Base-by-base conservation (phyloP, 768 basidiomycete species). In the Serendipita sp. region DNA sequence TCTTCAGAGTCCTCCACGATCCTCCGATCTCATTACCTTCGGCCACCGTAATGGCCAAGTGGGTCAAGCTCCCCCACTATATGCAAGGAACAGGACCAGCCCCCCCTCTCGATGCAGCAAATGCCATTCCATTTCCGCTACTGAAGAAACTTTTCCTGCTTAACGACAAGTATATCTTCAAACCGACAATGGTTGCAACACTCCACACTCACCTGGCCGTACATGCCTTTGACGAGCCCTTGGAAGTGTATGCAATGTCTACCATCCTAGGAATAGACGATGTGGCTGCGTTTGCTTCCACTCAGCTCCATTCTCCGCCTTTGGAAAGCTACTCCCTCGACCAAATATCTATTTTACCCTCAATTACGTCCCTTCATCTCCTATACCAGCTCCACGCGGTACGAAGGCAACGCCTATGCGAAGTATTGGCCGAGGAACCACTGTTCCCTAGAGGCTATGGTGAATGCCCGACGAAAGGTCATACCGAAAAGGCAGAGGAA, bases 361-460 rank as follows among this genome's bases (percentile, higher is more conserved):
- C 74, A n/a, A 79, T 81, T 32, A 70, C 78, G 46, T 83, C 85
- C 11, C 86, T 86, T 69, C 86, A 89, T 69, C 76, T 80, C 66
- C 74, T 89, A 32, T 76, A 83, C 51, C 78, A 76, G 34, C 73
- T 89, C 65, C 86, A 88, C 67, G 76, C 78, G 63, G 73, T 78
- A 65, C 80, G 86, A 62, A 77, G 82, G 38, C 77, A 79, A 70
- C 74, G 76, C 30, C 71, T 88, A 56, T 78, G 79, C 52, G 76
- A 78, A 32, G 73, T 83, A 3, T 70, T 87, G 16, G 70, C 82
- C 44, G 76, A 74, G 23, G 85, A 87, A 69, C 80, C 83, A 38
- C 76, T 88, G 51, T 89, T 88, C 69, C 86, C 86, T 18, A 83
- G 85, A 72, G 84, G 85, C 23, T 88, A 88, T 65, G 85, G 86